Percentiles rank a stretch among this genome's conserved stretches.
Evolutionary conservation across 345 rosid genomes (phyloP).

Genomic region (Citrus trifoliata): DNA sequence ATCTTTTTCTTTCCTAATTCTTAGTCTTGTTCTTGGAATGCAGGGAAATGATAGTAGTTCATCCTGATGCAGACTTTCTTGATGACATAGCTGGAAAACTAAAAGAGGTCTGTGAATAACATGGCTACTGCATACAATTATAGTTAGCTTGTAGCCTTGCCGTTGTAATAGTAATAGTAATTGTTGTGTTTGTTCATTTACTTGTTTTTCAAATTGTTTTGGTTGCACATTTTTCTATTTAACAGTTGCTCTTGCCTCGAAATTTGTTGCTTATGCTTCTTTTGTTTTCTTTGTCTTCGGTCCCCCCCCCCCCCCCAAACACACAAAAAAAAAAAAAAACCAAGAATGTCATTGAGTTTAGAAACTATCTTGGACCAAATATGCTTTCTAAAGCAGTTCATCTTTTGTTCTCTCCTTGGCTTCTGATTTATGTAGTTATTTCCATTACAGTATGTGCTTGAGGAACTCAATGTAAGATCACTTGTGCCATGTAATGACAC

Average conservation of each 20-base stretch:
- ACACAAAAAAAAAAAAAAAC: too few relatives aligned
- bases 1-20: not conserved
- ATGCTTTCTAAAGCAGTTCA: not conserved
- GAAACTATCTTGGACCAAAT: not conserved
- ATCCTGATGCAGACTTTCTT: slow-evolving; percentile 85
- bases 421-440: slow-evolving; percentile 2
- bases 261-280: not conserved
- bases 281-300: not conserved
- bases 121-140: not conserved
- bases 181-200: not conserved
- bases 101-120: slow-evolving; percentile 57
- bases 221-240: not conserved
- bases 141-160: not conserved
- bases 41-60: slow-evolving; percentile 93
- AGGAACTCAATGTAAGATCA: slow-evolving; percentile 84
- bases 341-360: not conserved
- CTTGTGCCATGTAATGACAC: slow-evolving; percentile 80
- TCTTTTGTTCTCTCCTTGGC: not conserved
- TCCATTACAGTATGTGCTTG: slow-evolving; percentile 74
- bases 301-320: too few relatives aligned
- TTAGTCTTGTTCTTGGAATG: slow-evolving; percentile 13
- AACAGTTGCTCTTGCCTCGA: not conserved
- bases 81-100: slow-evolving; percentile 90
- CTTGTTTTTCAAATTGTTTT: not conserved
- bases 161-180: not conserved